Percentiles rank a stretch among this genome's conserved stretches.
Conservation (phyloP, 2,329 filamentous ascomycete species). For the Esteya vermicola region DNA sequence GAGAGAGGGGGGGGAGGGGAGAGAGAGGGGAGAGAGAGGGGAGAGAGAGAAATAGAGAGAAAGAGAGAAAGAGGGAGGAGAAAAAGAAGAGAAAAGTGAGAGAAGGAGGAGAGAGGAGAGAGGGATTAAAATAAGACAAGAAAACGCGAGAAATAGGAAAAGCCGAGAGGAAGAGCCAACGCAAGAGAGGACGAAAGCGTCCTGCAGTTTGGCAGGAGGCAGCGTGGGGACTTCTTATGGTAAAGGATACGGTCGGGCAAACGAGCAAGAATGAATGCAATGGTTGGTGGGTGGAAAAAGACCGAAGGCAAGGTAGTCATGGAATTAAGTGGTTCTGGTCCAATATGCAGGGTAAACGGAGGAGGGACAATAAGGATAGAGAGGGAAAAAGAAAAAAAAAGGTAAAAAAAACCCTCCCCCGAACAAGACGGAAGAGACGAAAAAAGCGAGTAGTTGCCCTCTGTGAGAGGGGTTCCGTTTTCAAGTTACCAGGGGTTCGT, state of each 20-base stretch:
- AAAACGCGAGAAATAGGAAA: background rate
- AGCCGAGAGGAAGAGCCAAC: background rate
- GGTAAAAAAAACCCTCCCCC: too few relatives aligned
- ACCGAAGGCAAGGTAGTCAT: background rate
- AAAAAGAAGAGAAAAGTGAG: background rate
- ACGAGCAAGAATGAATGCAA: background rate
- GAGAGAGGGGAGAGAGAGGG: background rate
- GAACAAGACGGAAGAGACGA: background rate
- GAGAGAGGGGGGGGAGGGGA: background rate
- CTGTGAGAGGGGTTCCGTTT: background rate
- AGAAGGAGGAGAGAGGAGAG: background rate
- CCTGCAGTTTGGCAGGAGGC: background rate
- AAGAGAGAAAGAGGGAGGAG: background rate
- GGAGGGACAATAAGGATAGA: background rate
- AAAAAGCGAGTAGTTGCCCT: background rate
- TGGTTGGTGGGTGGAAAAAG: background rate
- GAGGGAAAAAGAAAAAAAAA: background rate
- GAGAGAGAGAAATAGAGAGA: background rate
- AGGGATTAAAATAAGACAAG: background rate
- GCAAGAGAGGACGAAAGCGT: background rate
- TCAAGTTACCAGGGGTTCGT: background rate
- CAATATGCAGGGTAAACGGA: background rate
- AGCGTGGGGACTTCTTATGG: conserved; percentile 1
- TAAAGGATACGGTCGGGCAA: background rate
- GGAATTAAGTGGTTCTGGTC: conserved; percentile 1